Evolutionary conservation across 2,329 filamentous ascomycete genomes (phyloP).

Genomic region (Fulvia fulva): DNA sequence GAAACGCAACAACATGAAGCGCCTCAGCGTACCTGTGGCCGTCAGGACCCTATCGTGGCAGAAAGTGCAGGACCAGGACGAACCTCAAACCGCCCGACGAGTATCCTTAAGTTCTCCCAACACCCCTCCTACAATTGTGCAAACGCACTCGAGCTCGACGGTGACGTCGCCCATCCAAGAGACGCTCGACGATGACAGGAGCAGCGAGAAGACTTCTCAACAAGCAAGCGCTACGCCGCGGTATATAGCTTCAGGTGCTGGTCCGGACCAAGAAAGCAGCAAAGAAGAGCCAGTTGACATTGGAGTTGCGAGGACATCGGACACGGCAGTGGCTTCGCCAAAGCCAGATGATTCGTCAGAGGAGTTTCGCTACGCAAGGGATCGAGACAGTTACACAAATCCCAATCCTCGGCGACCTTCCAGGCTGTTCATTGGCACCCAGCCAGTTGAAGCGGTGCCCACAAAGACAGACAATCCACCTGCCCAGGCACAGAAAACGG

Average conservation of each 20-base stretch:
- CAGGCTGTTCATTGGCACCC: conserved; percentile 14
- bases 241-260: conserved; percentile 5
- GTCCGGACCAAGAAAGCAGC: conserved; percentile 1
- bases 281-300: conserved; percentile 26
- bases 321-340: conserved; percentile 24
- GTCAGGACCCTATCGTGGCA: neutral
- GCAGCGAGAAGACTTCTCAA: neutral
- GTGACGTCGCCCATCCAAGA: neutral
- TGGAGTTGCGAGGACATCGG: conserved; percentile 42
- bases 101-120: neutral
- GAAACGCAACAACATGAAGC: conserved; percentile 12
- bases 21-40: conserved; percentile 10
- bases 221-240: neutral
- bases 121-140: neutral
- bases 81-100: neutral
- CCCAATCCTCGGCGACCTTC: conserved; percentile 12
- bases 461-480: conserved; percentile 3
- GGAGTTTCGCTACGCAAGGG: conserved; percentile 12
- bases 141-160: neutral
- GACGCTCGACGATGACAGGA: neutral
- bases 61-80: conserved; percentile 1
- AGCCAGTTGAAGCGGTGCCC: conserved; percentile 6
- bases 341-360: conserved; percentile 10
- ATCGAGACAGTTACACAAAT: conserved; percentile 18
- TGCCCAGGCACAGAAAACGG: conserved; percentile 1